Base-by-base conservation (phyloP, 805 yeast genomes). In the Pichia ethanolica region DNA sequence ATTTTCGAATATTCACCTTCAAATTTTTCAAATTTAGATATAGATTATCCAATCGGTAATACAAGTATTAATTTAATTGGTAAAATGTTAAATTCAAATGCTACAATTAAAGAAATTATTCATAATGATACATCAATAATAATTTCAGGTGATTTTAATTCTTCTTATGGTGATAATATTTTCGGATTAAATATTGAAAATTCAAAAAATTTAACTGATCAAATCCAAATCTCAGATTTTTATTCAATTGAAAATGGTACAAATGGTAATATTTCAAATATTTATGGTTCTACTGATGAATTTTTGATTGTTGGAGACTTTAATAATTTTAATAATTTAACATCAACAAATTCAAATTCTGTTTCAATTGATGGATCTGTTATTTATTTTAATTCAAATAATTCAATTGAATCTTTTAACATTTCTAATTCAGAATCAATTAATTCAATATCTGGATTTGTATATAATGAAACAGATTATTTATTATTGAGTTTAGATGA, bases 1-100 rank as follows among this genome's bases (percentile, higher is more conserved):
- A 58, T 91, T 25, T 88, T 91, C 60, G 97, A 91, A 67, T 93
- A 83, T 64, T 81, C 88, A 1, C 67, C 81, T 36, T 65, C 77
- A 3, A 89, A 89, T 62, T 88, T 86, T 62, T 34, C 56, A 14
- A 53, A 49, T 14, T 44, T 62, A 5, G 53, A 58, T 11, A 55
- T 63, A 28, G 59, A 53, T 3, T 35, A 54, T 33, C 64, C 65
- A 4, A 51, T 81, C 39, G 79, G 81, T 0, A 73, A 78, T 54
- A 72, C 86, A 0, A 60, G 78, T 2, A 53, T 83, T 39, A 72
- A 73, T 50, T 44, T 55, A 12, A 53, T 70, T 35, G 73, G 81
- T 0, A 58, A 69, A 5, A 47, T 56, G 3, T 48, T 75, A 5
- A 71, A 74, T 14, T 53, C 63, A 5, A 61, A 69, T 48, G 75